Evolutionary conservation across 1,284 basidiomycete genomes (phyloP).

Genomic region (Ceratobasidium sp.): DNA sequence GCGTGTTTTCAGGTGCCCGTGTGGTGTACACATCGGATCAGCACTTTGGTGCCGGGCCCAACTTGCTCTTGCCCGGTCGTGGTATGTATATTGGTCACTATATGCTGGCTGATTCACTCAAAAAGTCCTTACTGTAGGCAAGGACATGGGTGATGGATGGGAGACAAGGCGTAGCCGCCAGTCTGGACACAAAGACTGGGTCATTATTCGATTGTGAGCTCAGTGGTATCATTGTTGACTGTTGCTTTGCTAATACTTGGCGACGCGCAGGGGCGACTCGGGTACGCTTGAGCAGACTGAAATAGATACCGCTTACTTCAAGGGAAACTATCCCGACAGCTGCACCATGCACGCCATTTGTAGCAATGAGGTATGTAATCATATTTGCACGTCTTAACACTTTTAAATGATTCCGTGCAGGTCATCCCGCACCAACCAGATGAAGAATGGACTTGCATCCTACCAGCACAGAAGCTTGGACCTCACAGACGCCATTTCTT

Average conservation of each 20-base stretch:
- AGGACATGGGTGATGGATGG: slow-evolving; percentile 99
- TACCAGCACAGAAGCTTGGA: slow-evolving; percentile 83
- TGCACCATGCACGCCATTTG: slow-evolving; percentile 81
- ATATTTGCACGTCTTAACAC: neutral
- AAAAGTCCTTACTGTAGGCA: slow-evolving; percentile 53
- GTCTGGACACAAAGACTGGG: slow-evolving; percentile 89
- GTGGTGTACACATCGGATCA: slow-evolving; percentile 88
- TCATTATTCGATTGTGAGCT: slow-evolving; percentile 85
- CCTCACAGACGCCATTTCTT: slow-evolving; percentile 93
- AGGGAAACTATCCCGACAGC: slow-evolving; percentile 95
- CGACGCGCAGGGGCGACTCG: slow-evolving; percentile 63
- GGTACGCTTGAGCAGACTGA: slow-evolving; percentile 83
- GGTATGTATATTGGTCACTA: slow-evolving; percentile 57
- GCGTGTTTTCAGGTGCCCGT: slow-evolving; percentile 88
- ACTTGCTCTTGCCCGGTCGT: slow-evolving; percentile 91
- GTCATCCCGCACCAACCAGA: slow-evolving; percentile 46
- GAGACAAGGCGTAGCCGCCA: slow-evolving; percentile 91
- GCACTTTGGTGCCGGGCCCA: slow-evolving; percentile 93
- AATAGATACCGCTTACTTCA: slow-evolving; percentile 95
- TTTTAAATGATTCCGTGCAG: slow-evolving; percentile 13
- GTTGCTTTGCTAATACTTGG: neutral
- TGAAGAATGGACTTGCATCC: slow-evolving; percentile 74
- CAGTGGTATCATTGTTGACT: neutral
- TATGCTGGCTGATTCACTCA: neutral
- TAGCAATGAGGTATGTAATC: slow-evolving; percentile 59